These are phyloP conservation scores for Stemphylium vesicarium DNA, from an alignment of 2,329 filamentous ascomycete genomes.

Conservation along the genomic window DNA sequence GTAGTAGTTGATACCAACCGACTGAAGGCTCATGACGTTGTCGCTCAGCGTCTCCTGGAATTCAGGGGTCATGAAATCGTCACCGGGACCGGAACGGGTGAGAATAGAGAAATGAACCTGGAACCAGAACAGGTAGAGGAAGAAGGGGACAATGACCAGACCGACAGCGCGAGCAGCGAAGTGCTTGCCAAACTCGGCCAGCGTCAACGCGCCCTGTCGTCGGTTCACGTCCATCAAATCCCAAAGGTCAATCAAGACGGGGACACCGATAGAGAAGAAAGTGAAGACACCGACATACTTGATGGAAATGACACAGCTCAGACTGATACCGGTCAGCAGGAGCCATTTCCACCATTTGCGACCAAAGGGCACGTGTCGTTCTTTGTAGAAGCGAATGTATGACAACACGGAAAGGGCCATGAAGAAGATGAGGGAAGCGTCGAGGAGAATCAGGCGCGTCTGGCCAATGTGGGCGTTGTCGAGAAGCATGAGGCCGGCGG, in stretches of 20 bases:
- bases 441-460: conserved; percentile 91
- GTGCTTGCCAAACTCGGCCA: conserved; percentile 85
- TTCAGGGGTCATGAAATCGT: conserved; percentile 98
- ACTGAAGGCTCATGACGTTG: conserved; percentile 88
- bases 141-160: conserved; percentile 87
- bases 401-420: conserved; percentile 94
- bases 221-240: conserved; percentile 89
- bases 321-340: conserved; percentile 87
- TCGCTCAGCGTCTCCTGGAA: conserved; percentile 98
- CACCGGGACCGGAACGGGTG: conserved; percentile 85
- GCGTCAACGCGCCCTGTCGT: conserved; percentile 76
- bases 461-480: conserved; percentile 98
- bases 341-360: conserved; percentile 99
- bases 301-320: conserved; percentile 97
- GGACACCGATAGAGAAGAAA: conserved; percentile 94
- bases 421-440: conserved; percentile 90
- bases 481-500: conserved; percentile 84
- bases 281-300: conserved; percentile 98
- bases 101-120: conserved; percentile 97
- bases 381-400: conserved; percentile 98
- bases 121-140: conserved; percentile 99
- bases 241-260: conserved; percentile 94
- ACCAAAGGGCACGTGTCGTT: conserved; percentile 84
- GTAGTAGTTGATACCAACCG: conserved; percentile 86
- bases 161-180: conserved; percentile 86